Evolutionary conservation across 106 monocot genomes (phyloP).

Genomic region (Platanthera guangdongensis): DNA sequence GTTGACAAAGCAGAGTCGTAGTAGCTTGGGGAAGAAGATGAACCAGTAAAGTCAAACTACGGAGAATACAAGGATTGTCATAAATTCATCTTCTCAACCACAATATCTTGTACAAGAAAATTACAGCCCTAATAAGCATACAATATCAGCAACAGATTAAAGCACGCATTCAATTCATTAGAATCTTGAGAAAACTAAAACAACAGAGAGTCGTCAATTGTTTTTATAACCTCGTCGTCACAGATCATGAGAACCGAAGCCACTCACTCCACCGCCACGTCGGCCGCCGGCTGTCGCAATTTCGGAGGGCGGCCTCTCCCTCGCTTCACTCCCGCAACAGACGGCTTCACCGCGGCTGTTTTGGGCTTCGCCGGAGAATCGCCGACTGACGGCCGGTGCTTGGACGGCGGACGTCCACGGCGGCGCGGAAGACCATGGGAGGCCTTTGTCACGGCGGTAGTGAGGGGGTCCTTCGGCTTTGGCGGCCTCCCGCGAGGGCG

Average conservation of each 20-base stretch:
- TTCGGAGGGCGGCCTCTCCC: constrained; percentile 49
- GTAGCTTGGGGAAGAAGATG: too few relatives aligned
- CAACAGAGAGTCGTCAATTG: neutral
- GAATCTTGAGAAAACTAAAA: neutral
- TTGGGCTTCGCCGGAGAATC: neutral
- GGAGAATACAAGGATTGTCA: neutral
- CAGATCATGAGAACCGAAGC: neutral
- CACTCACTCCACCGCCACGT: neutral
- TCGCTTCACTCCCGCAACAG: constrained; percentile 16
- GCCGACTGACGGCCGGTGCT: neutral
- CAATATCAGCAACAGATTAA: neutral
- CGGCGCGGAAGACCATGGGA: constrained; percentile 4
- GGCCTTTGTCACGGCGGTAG: constrained; percentile 18
- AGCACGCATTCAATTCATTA: constrained; percentile 6
- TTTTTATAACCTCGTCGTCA: neutral
- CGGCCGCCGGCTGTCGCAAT: constrained; percentile 11
- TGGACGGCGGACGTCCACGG: constrained; percentile 18
- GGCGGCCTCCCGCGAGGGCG: constrained; percentile 29
- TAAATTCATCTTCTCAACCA: neutral
- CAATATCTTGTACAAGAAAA: constrained; percentile 1
- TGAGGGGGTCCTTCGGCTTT: constrained; percentile 25
- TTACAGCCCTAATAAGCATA: constrained; percentile 1
- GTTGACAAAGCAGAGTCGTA: too few relatives aligned
- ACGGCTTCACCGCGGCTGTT: neutral
- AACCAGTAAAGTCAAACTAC: neutral